These are phyloP conservation scores for Geotrichum bryndzae DNA, from an alignment of 1,139 yeast genomes.

Conservation along the genomic window DNA sequence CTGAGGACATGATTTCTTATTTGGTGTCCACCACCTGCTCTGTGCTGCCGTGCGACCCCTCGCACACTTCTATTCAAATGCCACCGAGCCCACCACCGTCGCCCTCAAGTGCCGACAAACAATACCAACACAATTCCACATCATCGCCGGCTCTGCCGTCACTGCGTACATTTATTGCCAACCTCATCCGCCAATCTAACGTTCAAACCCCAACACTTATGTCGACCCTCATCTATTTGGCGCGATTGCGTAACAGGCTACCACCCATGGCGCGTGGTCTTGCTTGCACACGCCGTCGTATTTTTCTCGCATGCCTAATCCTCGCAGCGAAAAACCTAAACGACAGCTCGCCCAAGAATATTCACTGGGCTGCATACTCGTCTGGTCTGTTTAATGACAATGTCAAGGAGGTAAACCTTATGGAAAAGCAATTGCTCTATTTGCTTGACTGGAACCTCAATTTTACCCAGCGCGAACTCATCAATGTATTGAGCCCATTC, in stretches of 20 bases:
- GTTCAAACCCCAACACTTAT: constrained; percentile 93
- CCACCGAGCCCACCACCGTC: constrained; percentile 7
- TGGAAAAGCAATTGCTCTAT: constrained; percentile 79
- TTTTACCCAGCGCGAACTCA: constrained; percentile 63
- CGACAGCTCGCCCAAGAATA: constrained; percentile 90
- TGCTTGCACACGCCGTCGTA: constrained; percentile 89
- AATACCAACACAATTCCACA: background rate
- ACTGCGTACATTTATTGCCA: constrained; percentile 60
- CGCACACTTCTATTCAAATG: constrained; percentile 21
- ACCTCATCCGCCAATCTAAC: constrained; percentile 69
- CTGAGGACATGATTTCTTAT: constrained; percentile 70
- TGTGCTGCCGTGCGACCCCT: constrained; percentile 53
- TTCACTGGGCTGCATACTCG: constrained; percentile 92
- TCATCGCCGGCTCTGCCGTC: constrained; percentile 33
- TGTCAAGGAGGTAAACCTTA: constrained; percentile 76
- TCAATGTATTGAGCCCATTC: constrained; percentile 66
- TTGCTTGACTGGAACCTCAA: constrained; percentile 80
- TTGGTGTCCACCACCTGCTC: constrained; percentile 75
- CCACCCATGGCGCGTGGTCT: constrained; percentile 90
- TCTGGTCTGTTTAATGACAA: constrained; percentile 60
- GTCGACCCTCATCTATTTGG: constrained; percentile 81
- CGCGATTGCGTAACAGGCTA: constrained; percentile 64
- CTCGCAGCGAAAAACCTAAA: constrained; percentile 86
- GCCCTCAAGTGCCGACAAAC: background rate
- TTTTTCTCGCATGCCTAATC: constrained; percentile 80